Evolutionary conservation across 257 asterid genomes (phyloP).

Genomic region (Nicotiana noctiflora): DNA sequence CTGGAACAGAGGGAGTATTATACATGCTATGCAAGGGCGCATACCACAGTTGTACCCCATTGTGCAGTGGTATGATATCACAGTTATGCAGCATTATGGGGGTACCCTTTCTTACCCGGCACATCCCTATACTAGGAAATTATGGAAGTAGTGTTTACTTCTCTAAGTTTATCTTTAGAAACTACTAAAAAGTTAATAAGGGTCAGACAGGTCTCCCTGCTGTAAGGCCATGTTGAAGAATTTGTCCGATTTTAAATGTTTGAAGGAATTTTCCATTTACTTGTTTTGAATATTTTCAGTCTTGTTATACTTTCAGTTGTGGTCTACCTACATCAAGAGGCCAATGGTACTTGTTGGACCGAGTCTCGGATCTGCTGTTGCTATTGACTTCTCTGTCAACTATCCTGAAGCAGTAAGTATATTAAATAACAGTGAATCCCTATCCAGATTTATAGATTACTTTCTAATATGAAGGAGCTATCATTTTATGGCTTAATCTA

Average conservation of each 20-base stretch:
- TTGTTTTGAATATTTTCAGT: not conserved
- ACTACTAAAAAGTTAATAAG: not conserved
- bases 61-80: not conserved
- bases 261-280: not conserved
- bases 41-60: not conserved
- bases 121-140: not conserved
- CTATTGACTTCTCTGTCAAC: constrained; percentile 63
- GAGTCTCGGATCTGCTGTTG: constrained; percentile 93
- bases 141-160: not conserved
- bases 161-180: not conserved
- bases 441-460: not conserved
- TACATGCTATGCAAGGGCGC: not conserved
- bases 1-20: too few relatives aligned
- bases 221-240: not conserved
- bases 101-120: not conserved
- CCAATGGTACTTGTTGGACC: constrained; percentile 92
- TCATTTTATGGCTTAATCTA: not conserved
- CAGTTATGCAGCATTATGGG: not conserved
- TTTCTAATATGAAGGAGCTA: not conserved
- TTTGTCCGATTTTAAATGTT: not conserved
- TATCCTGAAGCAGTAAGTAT: constrained; percentile 76
- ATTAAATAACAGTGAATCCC: constrained; percentile 5
- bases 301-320: constrained; percentile 36
- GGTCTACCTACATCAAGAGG: constrained; percentile 62
- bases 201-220: not conserved